Evolutionary conservation across 331 rosid genomes (phyloP).

Genomic region (Malus hybrid): DNA sequence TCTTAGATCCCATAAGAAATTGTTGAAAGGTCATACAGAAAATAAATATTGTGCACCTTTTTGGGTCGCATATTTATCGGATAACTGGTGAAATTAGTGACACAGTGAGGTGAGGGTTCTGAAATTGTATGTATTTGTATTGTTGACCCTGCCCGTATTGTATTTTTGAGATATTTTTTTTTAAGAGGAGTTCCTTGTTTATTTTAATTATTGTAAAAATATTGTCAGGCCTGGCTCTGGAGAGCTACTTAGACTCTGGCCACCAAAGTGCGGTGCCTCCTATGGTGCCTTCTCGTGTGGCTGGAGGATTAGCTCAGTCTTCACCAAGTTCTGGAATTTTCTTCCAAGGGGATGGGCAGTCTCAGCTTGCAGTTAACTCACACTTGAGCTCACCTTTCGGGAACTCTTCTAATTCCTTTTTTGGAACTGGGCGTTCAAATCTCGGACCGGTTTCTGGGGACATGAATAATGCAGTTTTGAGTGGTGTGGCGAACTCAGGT

Average conservation of each 20-base stretch:
- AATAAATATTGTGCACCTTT: conserved; percentile 18
- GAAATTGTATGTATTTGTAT: not conserved
- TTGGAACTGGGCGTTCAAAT: conserved; percentile 67
- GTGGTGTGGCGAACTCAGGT: conserved; percentile 81
- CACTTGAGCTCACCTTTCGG: conserved; percentile 83
- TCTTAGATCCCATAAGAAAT: conserved; percentile 28
- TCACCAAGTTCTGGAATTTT: conserved; percentile 91
- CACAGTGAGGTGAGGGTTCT: conserved; percentile 11
- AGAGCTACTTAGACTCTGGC: conserved; percentile 62
- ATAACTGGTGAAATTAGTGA: conserved; percentile 7
- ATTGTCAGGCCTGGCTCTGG: conserved; percentile 65
- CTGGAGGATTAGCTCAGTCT: conserved; percentile 89
- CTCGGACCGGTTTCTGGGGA: conserved; percentile 80
- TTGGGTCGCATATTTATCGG: conserved; percentile 12
- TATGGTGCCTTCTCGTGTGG: conserved; percentile 91
- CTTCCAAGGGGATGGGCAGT: conserved; percentile 91
- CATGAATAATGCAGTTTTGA: conserved; percentile 63
- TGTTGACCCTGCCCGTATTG: conserved; percentile 7
- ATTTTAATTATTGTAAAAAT: conserved; percentile 17
- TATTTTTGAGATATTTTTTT: not conserved
- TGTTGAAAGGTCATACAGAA: conserved; percentile 27
- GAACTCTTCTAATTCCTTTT: conserved; percentile 66
- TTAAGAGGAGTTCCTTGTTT: conserved; percentile 9
- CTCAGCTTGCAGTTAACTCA: conserved; percentile 69
- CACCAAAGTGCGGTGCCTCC: conserved; percentile 58